Evolutionary conservation across 257 asterid species (phyloP).

Genomic region (Plantago ovata): DNA sequence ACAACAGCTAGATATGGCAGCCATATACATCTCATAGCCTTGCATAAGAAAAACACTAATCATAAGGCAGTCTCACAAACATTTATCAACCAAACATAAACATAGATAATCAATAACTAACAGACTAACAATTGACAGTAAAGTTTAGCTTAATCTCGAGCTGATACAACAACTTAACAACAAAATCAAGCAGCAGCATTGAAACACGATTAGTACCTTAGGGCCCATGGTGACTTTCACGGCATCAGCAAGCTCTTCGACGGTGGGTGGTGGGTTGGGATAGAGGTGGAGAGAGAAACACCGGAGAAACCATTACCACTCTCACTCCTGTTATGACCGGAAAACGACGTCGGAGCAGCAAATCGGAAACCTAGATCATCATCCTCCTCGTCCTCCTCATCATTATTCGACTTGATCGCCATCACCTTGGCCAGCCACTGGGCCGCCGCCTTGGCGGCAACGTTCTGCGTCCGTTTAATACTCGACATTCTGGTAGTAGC

Average conservation of each 20-base stretch:
- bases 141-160: no score
- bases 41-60: background rate
- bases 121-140: no score
- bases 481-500: conserved; percentile 72
- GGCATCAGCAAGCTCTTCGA: conserved; percentile 92
- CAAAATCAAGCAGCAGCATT: background rate
- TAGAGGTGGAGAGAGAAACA: conserved; percentile 48
- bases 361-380: conserved; percentile 84
- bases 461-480: conserved; percentile 85
- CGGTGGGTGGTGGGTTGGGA: no score
- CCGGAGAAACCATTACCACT: conserved; percentile 32
- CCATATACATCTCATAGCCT: no score
- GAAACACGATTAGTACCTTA: conserved; percentile 41
- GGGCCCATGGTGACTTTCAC: conserved; percentile 98
- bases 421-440: conserved; percentile 89
- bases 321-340: conserved; percentile 27
- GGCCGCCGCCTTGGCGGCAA: conserved; percentile 96
- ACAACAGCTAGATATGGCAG: no score
- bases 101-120: no score
- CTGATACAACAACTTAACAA: background rate
- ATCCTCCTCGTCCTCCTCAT: conserved; percentile 46
- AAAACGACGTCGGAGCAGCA: conserved; percentile 41
- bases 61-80: background rate
- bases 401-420: conserved; percentile 64
- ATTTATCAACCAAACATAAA: no score